These are phyloP conservation scores for Arabidopsis arenosa DNA, from an alignment of 345 rosid genomes.

Conservation along the genomic window DNA sequence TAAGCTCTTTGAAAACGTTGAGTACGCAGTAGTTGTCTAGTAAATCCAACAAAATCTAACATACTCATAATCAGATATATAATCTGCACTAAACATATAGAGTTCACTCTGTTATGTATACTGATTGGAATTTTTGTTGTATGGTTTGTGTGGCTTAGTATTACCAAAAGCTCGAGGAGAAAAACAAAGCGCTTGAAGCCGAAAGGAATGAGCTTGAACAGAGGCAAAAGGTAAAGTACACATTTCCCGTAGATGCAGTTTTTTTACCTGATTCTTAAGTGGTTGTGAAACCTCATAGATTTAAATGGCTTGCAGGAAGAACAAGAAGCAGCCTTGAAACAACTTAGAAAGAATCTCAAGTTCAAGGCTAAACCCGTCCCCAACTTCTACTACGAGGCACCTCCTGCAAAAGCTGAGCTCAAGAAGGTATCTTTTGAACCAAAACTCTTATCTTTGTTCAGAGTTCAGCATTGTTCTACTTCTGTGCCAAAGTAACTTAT, in stretches of 20 bases:
- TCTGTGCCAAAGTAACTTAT: constrained; percentile 18
- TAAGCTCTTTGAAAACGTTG: background rate
- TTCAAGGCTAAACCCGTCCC: constrained; percentile 94
- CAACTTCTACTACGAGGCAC: constrained; percentile 84
- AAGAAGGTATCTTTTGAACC: constrained; percentile 68
- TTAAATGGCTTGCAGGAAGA: constrained; percentile 64
- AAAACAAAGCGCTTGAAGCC: constrained; percentile 78
- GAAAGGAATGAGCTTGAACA: constrained; percentile 78
- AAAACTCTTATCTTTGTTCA: constrained; percentile 6
- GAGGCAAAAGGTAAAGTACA: constrained; percentile 66
- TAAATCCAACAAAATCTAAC: background rate
- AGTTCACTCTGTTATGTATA: constrained; percentile 19
- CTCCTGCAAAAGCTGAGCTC: constrained; percentile 81
- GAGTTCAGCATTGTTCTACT: constrained; percentile 8
- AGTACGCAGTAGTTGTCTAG: no score
- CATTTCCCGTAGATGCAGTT: constrained; percentile 6
- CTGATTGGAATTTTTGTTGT: background rate
- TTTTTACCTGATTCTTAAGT: background rate
- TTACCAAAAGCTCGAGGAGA: constrained; percentile 82
- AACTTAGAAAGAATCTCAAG: constrained; percentile 82
- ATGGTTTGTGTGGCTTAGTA: constrained; percentile 53
- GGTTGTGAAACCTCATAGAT: background rate
- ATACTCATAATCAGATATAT: background rate
- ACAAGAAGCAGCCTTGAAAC: constrained; percentile 90
- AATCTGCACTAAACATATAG: constrained; percentile 1